Percentiles rank a stretch among this genome's conserved stretches.
Conservation (phyloP, 371 early-diverging fungal species). For the Gilbertella persicaria region DNA sequence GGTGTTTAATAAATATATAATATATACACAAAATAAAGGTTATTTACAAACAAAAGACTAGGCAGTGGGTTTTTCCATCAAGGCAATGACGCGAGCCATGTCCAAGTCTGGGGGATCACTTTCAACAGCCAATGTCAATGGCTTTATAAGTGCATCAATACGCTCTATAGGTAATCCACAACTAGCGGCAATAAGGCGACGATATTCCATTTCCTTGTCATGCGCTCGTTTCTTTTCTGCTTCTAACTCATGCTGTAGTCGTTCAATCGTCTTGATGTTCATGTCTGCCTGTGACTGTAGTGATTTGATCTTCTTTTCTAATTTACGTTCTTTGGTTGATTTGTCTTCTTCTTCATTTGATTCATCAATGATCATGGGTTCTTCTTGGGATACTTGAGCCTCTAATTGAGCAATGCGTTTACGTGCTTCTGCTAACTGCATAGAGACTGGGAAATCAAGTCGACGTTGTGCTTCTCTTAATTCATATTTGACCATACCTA, state of each 20-base stretch:
- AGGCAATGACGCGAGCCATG: constrained; percentile 51
- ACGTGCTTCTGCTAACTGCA: constrained; percentile 59
- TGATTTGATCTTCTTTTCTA: constrained; percentile 37
- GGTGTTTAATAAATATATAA: constrained; percentile 39
- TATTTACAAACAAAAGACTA: not conserved
- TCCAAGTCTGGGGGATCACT: constrained; percentile 67
- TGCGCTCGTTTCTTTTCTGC: constrained; percentile 13
- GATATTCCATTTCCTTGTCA: constrained; percentile 58
- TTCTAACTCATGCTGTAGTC: constrained; percentile 41
- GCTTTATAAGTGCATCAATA: constrained; percentile 65
- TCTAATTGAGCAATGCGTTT: constrained; percentile 49
- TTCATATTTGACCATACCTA: constrained; percentile 47
- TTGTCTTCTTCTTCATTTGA: constrained; percentile 8
- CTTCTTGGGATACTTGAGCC: constrained; percentile 33
- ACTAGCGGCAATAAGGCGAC: constrained; percentile 70
- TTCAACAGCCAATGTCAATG: constrained; percentile 70
- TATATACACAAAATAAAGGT: not conserved
- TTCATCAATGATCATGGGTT: constrained; percentile 11
- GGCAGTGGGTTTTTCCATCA: constrained; percentile 43
- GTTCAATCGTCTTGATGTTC: constrained; percentile 47
- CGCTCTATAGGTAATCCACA: constrained; percentile 66
- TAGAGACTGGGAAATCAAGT: constrained; percentile 30
- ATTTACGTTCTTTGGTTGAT: constrained; percentile 9
- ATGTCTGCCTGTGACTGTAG: constrained; percentile 45
- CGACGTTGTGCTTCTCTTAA: constrained; percentile 54